Base-by-base conservation (phyloP, 805 yeast species). In the Diddensiella transvaalensis region DNA sequence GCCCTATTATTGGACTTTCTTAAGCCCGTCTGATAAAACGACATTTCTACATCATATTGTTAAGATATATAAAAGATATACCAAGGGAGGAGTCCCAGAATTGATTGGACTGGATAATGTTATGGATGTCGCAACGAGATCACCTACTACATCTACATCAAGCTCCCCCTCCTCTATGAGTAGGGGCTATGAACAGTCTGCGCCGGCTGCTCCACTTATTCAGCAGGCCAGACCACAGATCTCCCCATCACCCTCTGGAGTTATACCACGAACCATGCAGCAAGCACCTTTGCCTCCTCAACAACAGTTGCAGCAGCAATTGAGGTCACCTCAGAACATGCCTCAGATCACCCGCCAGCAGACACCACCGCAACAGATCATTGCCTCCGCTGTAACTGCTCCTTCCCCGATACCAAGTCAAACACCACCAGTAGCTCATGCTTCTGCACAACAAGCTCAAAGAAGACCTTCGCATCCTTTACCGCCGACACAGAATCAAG, bases 1-100 rank as follows among this genome's bases (percentile, higher is more conserved):
- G 61, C 79, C 75, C 40, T 91, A 90, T 64, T 90, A 82, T 67
- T 90, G 97, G 97, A 82, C 76, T 53, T 80, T 87, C 0, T 70
- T 73, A 47, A 65, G 79, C 0, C 69, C 80, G 0, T 74, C 75
- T 47, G 88, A 80, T 54, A 73, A 83, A 51, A 72, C 75, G 6
- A 81, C 77, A 2, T 83, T 84, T 65, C 67, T 80, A 17, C 73
- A 74, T 5, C 72, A 79, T 5, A 52, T 83, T 4, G 61, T 82
- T 4, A 74, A 77, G 42, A 71, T 78, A 23, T 83, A 69, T 58
- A 72, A 76, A 52, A 77, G 76, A 55, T 79, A 78, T 48, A 78
- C 79, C 19, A 72, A 73, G 39, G 85, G 85, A 0, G 69, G 70
- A 30, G 64, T 78, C 3, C 87, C 87, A 0, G 67, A 69, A 24